A percentile compares a stretch with the other conserved stretches of the same genome.
phyloP scores from a whole-genome alignment of 345 rosid species.

The Murraya koenigii region DNA sequence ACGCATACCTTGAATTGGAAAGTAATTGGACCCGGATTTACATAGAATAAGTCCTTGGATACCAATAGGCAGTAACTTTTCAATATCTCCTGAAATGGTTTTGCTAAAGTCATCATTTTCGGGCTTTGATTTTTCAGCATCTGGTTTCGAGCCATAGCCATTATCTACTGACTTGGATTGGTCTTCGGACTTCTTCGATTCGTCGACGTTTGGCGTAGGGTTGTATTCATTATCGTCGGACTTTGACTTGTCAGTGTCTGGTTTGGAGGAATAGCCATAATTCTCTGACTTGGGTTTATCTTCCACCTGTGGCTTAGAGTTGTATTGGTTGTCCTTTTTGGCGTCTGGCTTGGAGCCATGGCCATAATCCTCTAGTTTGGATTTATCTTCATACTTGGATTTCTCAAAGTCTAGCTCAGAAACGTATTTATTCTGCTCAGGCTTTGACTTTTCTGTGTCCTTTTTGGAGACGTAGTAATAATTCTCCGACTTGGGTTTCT shows the following conservation, averaged over 20 bases:
- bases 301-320: background rate
- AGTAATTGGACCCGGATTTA: slow-evolving; percentile 15
- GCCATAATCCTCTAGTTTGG: background rate
- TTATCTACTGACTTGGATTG: background rate
- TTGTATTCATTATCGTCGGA: background rate
- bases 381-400: background rate
- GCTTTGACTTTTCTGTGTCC: background rate
- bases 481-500: background rate
- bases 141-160: background rate
- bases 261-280: slow-evolving; percentile 1
- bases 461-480: slow-evolving; percentile 1
- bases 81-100: background rate
- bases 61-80: slow-evolving; percentile 17
- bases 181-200: background rate
- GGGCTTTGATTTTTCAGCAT: background rate
- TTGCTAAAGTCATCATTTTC: background rate
- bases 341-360: background rate
- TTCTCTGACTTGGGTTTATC: background rate
- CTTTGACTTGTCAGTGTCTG: background rate
- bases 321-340: background rate
- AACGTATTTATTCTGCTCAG: background rate
- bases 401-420: background rate
- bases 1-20: slow-evolving; percentile 27
- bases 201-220: background rate
- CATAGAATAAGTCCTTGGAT: slow-evolving; percentile 35